These are phyloP conservation scores for Colletotrichum lentis DNA, from an alignment of 2,329 filamentous ascomycete genomes.

Conservation along the genomic window DNA sequence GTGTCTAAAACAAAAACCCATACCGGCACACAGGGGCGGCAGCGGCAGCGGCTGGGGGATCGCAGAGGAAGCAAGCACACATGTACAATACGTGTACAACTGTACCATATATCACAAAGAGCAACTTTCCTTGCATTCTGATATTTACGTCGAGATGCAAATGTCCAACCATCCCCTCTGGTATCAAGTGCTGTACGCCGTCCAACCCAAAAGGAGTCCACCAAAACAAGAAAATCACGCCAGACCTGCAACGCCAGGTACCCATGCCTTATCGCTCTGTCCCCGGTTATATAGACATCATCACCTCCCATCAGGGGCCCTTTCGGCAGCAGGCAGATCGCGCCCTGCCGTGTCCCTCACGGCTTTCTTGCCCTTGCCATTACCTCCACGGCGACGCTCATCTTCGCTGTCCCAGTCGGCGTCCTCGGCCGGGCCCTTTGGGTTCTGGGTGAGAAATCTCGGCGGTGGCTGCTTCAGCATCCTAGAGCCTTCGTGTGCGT, in stretches of 20 bases:
- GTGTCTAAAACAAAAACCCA: constrained; percentile 60
- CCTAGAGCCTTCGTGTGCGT: constrained; percentile 61
- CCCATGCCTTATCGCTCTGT: constrained; percentile 25
- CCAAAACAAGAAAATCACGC: constrained; percentile 13
- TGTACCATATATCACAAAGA: constrained; percentile 46
- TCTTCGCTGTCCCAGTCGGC: constrained; percentile 57
- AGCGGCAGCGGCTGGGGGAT: background rate
- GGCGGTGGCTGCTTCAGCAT: constrained; percentile 60
- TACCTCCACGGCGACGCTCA: constrained; percentile 51
- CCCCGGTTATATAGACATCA: background rate
- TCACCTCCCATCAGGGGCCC: constrained; percentile 50
- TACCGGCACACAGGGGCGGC: too few relatives aligned
- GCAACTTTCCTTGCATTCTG: constrained; percentile 31
- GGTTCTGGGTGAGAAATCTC: constrained; percentile 41
- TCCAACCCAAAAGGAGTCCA: background rate
- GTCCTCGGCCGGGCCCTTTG: constrained; percentile 43
- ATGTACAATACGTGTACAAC: constrained; percentile 51
- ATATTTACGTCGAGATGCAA: constrained; percentile 21
- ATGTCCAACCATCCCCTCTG: constrained; percentile 33
- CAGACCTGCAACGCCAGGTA: constrained; percentile 21
- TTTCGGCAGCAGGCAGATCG: constrained; percentile 60
- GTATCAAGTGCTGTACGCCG: constrained; percentile 37
- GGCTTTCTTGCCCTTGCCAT: constrained; percentile 55
- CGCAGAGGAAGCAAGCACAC: background rate
- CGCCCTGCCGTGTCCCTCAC: constrained; percentile 61